A percentile compares a stretch with the other conserved stretches of the same genome.
Evolutionary conservation across 2,329 filamentous ascomycete species (phyloP).

Genomic region (Albifimbria verrucaria): DNA sequence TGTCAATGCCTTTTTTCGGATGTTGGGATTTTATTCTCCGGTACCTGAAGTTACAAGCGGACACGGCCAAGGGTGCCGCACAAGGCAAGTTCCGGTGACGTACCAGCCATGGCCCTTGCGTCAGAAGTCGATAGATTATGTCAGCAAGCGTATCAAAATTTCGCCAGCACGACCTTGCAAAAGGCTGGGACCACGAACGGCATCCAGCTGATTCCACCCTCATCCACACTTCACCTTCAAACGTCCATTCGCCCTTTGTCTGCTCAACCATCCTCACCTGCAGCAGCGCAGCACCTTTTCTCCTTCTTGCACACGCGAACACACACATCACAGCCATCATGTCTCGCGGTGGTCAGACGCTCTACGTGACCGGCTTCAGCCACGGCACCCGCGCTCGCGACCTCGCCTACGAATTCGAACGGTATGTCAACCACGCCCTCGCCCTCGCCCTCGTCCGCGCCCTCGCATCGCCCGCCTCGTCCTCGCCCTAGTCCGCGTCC

Average conservation of each 20-base stretch:
- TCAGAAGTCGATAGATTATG: background rate
- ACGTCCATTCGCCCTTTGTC: slow-evolving; percentile 21
- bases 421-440: slow-evolving; percentile 73
- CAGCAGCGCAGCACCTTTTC: slow-evolving; percentile 6
- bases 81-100: no score
- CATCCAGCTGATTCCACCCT: background rate
- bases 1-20: no score
- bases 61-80: no score
- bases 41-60: no score
- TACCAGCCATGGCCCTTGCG: no score
- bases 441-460: slow-evolving; percentile 31
- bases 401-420: slow-evolving; percentile 99
- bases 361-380: slow-evolving; percentile 99
- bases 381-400: slow-evolving; percentile 98
- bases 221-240: slow-evolving; percentile 12
- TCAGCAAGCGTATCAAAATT: background rate
- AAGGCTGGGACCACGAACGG: background rate
- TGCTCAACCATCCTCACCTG: no score
- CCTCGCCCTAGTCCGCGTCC: slow-evolving; percentile 36
- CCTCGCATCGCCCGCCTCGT: slow-evolving; percentile 29
- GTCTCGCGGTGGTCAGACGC: slow-evolving; percentile 90
- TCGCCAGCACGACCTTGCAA: background rate
- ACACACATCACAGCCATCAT: slow-evolving; percentile 46
- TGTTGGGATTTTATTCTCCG: no score
- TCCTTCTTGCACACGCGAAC: background rate